Evolutionary conservation across 305 asterid genomes (phyloP), one percentile per base, ranked within the genome.

Genomic region (Rubia occidens): DNA sequence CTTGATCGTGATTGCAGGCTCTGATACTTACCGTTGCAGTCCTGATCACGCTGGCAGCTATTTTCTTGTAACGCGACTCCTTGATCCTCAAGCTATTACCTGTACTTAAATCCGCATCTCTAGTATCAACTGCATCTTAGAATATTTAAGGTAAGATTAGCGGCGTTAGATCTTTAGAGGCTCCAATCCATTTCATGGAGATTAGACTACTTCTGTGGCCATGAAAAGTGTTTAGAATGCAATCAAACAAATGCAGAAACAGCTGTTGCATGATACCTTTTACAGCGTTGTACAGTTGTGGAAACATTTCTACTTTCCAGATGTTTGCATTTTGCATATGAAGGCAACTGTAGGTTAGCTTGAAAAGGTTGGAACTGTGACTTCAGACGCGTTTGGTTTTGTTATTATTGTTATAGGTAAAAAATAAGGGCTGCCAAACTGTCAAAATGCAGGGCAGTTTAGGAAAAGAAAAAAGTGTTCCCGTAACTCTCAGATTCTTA

Each of bases 11-110:
- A 53, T 56, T 78, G 79, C 85, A 81, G 85, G 82, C 85, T 72
- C 75, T 78, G 72, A 72, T 81, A 70, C 76, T 70, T 75, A 73
- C 82, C 10, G 66, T 81, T 29, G 82, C 78, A 15, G 69, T 63
- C 74, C 60, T 75, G 69, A 68, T 81, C 45, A 18, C 77, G 4
- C 67, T 73, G 64, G 78, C 78, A 58, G 43, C 66, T 49, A 66
- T 81, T 59, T 66, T 81, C 66, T 39, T 81, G 11, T 77, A 72
- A 60, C 62, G 56, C 60, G 11, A 6, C 24, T 14, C 26, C 43
- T 24, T 26, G 18, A 68, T 54, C 64, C 71, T 53, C 35, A 3
- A 17, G 14, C 42, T 39, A 67, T 18, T 51, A 67, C 35, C 35
- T 32, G 9, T 35, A 51, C 66, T 40, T 24, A 37, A 35, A 68